Base-by-base conservation (phyloP, 2,329 filamentous ascomycete genomes). In the Ambrosiella beaveri region DNA sequence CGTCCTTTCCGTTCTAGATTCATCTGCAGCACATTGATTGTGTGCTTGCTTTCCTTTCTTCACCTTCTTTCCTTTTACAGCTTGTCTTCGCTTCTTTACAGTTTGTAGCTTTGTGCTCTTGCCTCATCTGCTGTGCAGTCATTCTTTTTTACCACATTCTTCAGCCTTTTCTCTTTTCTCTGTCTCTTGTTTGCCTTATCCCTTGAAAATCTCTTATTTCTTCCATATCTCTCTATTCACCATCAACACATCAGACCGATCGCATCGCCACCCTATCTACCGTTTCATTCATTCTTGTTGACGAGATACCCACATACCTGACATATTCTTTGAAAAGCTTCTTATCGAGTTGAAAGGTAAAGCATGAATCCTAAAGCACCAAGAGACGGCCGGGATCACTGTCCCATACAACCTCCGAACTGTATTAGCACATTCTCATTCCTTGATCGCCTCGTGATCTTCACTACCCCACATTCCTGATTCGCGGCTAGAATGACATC, bases 1-100 rank as follows among this genome's bases (percentile, higher is more conserved):
- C 61, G 57, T 62, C 59, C 49, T 54, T 57, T 55, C 62, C 57
- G 56, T 60, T 47, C 56, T 38, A 56, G 64, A 57, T 59, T 63
- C 44, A 8, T 49, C 55, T 55, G 58, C 60, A 56, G n/a, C 51
- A 39, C 57, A 62, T 62, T 62, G 59, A 62, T 59, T 63, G 52
- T 40, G 56, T 47, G 57, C 36, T 17, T 49, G 19, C 36, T 54
- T 38, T 54, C 37, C 47, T 38, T 55, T 59, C 39, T 38, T 38
- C 17, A 50, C 51, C 15, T 56, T 52, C 38, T n/a, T 41, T 53
- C 50, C 15, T n/a, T 36, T 17, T 35, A 37, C 39, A 52, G 15
- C 50, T 45, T 44, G 51, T 55, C 57, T 59, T 59, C 45, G 40
- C 41, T 57, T 52, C 54, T 52, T 57, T 49, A 40, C 52, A 39